Conservation (phyloP, 148 eudicot species). For the Persicaria tinctoria region DNA sequence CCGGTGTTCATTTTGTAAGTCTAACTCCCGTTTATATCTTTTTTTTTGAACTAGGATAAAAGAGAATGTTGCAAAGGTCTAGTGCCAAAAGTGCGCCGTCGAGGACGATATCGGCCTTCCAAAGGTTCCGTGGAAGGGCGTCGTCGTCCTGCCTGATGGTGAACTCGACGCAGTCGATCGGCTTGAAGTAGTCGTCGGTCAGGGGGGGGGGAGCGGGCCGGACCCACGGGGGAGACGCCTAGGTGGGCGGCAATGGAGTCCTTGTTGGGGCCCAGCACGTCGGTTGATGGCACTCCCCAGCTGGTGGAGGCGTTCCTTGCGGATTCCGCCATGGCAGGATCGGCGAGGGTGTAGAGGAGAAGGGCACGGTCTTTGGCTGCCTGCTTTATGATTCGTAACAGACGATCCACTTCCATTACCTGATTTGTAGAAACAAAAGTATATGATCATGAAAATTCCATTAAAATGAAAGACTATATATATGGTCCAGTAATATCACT, state of each 20-base stretch:
- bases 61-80: too few species aligned
- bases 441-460: too few species aligned
- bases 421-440: too few species aligned
- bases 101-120: conserved; percentile 70
- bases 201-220: conserved; percentile 59
- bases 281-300: conserved; percentile 66
- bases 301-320: conserved; percentile 66
- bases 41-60: too few species aligned
- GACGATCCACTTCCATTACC: conserved; percentile 65
- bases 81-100: too few species aligned
- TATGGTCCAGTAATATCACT: too few species aligned
- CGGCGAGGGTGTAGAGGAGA: conserved; percentile 82
- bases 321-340: conserved; percentile 69
- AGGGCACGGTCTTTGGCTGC: conserved; percentile 83
- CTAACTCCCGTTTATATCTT: too few species aligned
- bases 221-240: conserved; percentile 81
- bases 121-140: conserved; percentile 69
- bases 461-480: too few species aligned
- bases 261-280: conserved; percentile 72
- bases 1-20: too few species aligned
- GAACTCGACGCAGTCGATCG: conserved; percentile 89
- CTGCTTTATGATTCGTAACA: conserved; percentile 69
- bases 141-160: conserved; percentile 97
- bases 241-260: conserved; percentile 79
- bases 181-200: conserved; percentile 64